Base-by-base conservation (phyloP, 2,329 filamentous ascomycete genomes). In the Penicillium brasilianum region DNA sequence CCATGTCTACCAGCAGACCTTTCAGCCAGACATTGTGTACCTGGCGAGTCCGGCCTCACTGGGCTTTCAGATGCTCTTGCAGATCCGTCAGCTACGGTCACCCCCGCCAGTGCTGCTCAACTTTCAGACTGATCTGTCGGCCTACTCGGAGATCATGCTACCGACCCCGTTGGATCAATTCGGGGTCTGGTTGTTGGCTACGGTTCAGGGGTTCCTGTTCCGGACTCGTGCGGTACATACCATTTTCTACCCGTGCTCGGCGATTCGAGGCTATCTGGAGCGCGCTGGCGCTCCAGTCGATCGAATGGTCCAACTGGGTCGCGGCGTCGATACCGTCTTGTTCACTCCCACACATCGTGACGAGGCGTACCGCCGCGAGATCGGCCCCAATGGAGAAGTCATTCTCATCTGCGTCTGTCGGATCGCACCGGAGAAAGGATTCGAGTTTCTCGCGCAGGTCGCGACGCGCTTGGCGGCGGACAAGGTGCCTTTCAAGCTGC, bases 31-130 rank as follows among this genome's bases (percentile, higher is more conserved):
- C 69, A 76, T 91, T 41, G 86, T 91, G 69, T 91, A 91, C 69
- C 79, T 91, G 13, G 88, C 88, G 1, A 89, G 86, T 46, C 88
- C 88, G 0, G 89, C 88, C 1, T 89, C 86, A 5, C 78, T 90
- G 2, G 88, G 89, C 4, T 91, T 91, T 68, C 88, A 91, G 65
- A 85, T 90, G 57, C 82, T 91, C 75, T 79, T 90, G n/a, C 88
- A 90, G 71, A 77, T 90, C 54, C 83, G 86, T 48, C 87, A 89
- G 66, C 81, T 89, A 57, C 73, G 73, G 22, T 78, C 83, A 34
- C 79, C 80, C 9, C 86, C 87, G 44, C 83, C 87, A 1, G 79
- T 89, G 1, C 80, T 90, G 46, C 84, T 88, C 72, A 91, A 90
- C 73, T 91, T 90, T 66, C 88, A 91, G 74, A 91, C 88, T 0